Evolutionary conservation across 2,329 filamentous ascomycete genomes (phyloP), one percentile per base, ranked within the genome.

Genomic region (Fusarium sambucinum): DNA sequence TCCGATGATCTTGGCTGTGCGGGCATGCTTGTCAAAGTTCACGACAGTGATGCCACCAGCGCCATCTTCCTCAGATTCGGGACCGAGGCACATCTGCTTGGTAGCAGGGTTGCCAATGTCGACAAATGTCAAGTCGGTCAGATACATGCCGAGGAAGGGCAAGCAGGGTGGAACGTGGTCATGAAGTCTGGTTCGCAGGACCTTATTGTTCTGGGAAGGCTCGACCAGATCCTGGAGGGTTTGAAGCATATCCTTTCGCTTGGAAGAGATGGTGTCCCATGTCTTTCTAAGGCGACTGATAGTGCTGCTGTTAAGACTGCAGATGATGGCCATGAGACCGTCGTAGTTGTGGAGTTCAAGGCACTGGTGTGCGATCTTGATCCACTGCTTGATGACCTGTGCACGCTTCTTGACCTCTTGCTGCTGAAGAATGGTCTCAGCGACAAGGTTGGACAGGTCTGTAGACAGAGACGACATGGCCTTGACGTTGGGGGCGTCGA

Each of bases 11-110:
- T 94, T 96, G 45, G 95, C 94, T 4, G 94, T 98, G 72, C 94
- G 93, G 73, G 90, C 92, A 77, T 98, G 94, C 81, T 98, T 98
- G 84, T 98, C 95, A 74, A 97, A 98, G 80, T 99, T 99, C 84
- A 99, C 93, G 32, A 98, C 92, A 0, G 89, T 89, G 73, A 93
- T 86, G 27, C 89, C 87, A 17, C 87, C 86, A 16, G 89, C 85
- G 33, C 88, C 85, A 30, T 89, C 86, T n/a, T 92, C 87, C 16
- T 84, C 83, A 9, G 84, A 82, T 76, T 85, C 78, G 23, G 72
- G 71, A 25, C 79, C 80, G 5, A 82, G 77, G 7, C 78, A 79
- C 21, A 97, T 87, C 73, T 91, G 90, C 74, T 95, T 93, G 4
- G 91, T 94, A 7, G 93, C 88, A 33, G 92, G 92, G 78, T 98